Evolutionary conservation across 2,329 filamentous ascomycete species (phyloP).

Genomic region (Colletotrichum horii): DNA sequence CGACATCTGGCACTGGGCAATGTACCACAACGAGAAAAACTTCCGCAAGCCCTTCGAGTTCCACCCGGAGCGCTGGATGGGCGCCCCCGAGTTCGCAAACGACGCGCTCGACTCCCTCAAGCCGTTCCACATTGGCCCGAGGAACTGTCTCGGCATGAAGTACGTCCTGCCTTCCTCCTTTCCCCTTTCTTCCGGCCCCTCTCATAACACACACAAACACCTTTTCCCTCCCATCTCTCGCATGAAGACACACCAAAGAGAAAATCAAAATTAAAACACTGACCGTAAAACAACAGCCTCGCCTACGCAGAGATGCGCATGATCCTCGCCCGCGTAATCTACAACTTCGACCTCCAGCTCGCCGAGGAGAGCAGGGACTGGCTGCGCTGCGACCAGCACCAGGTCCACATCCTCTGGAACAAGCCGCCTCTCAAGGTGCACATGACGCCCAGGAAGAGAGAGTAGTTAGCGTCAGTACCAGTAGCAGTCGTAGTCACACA

Average conservation of each 20-base stretch:
- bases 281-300: neutral
- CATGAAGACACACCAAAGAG: neutral
- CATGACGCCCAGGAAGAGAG: neutral
- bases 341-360: constrained; percentile 12
- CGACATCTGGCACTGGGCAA: constrained; percentile 47
- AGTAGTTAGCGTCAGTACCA: neutral
- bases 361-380: neutral
- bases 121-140: constrained; percentile 12
- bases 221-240: neutral
- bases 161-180: neutral
- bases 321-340: constrained; percentile 5
- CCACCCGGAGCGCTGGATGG: constrained; percentile 49
- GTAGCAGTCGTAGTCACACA: neutral
- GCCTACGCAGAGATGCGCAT: constrained; percentile 18
- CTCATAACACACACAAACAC: neutral
- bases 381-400: neutral
- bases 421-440: constrained; percentile 15
- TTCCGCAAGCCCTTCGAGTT: constrained; percentile 51
- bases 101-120: constrained; percentile 12
- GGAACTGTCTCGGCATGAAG: constrained; percentile 16
- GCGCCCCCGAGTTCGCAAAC: constrained; percentile 3
- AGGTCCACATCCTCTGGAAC: neutral
- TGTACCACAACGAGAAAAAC: constrained; percentile 46
- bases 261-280: neutral
- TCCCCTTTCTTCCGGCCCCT: neutral